These are phyloP conservation scores for Diaporthe sp. DNA, from an alignment of 2,329 filamentous ascomycete species.

Conservation along the genomic window DNA sequence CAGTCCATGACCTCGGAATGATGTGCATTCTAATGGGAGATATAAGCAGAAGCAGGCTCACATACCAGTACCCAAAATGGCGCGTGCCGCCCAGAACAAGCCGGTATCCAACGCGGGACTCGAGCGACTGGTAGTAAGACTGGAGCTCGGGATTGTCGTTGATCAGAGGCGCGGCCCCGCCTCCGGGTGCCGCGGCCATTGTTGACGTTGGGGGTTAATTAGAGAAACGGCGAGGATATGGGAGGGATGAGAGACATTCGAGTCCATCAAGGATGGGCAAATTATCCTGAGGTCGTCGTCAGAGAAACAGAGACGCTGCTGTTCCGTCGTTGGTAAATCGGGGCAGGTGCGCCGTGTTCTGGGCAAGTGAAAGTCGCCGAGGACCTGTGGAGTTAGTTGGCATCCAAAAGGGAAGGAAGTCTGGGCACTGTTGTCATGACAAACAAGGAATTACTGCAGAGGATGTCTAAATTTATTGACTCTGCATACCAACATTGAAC, in stretches of 20 bases:
- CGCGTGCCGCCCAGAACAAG: conserved; percentile 61
- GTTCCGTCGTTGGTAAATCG: background rate
- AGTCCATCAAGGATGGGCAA: too few relatives aligned
- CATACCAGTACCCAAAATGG: conserved; percentile 62
- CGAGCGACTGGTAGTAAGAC: conserved; percentile 60
- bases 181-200: background rate
- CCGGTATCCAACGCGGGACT: conserved; percentile 59
- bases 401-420: background rate
- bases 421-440: background rate
- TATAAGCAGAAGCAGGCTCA: background rate
- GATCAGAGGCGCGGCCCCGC: conserved; percentile 46
- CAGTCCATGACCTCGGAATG: background rate
- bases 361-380: background rate
- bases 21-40: background rate
- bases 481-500: background rate
- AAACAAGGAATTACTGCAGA: background rate
- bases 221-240: background rate
- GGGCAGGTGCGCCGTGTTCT: background rate
- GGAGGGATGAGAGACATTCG: too few relatives aligned
- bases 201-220: background rate
- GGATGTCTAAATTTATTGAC: background rate
- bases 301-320: background rate
- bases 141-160: conserved; percentile 56
- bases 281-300: too few relatives aligned
- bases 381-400: background rate